A percentile compares a stretch with the other conserved stretches of the same genome.
phyloP scores from a whole-genome alignment of 148 eudicot genomes.

The Amaranthus hypochondriacus region DNA sequence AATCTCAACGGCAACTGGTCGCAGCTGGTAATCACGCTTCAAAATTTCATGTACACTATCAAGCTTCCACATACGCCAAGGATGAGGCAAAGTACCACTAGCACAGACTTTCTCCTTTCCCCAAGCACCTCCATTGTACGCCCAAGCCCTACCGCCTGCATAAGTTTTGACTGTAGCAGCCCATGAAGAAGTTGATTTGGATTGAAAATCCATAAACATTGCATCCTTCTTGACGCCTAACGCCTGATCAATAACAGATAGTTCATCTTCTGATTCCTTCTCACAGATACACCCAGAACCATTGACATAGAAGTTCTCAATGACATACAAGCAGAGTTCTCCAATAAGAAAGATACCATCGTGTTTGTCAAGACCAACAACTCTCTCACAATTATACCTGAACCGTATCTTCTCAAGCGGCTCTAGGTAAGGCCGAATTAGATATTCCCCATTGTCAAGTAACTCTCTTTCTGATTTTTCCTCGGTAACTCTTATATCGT shows the following conservation, averaged over 20 bases:
- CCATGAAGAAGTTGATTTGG: conserved; percentile 86
- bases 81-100: conserved; percentile 81
- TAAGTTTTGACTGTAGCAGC: conserved; percentile 51
- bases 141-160: conserved; percentile 96
- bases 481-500: conserved; percentile 54
- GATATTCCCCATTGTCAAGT: conserved; percentile 90
- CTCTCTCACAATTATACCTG: conserved; percentile 94
- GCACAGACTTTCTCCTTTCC: conserved; percentile 83
- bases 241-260: conserved; percentile 91
- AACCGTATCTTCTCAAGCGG: conserved; percentile 77
- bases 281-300: conserved; percentile 88
- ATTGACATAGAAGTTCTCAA: conserved; percentile 89
- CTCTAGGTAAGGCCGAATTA: conserved; percentile 86
- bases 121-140: conserved; percentile 98
- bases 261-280: conserved; percentile 87
- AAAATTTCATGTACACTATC: conserved; percentile 93
- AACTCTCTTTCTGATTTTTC: conserved; percentile 79
- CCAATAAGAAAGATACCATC: conserved; percentile 98
- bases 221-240: conserved; percentile 94
- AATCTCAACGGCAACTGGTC: conserved; percentile 96
- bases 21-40: conserved; percentile 98
- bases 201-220: conserved; percentile 65
- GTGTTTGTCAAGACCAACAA: conserved; percentile 93
- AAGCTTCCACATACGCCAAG: conserved; percentile 97
- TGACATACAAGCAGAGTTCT: conserved; percentile 80